Base-by-base conservation (phyloP, 129 eudicot species). In the Flaveria robusta region DNA sequence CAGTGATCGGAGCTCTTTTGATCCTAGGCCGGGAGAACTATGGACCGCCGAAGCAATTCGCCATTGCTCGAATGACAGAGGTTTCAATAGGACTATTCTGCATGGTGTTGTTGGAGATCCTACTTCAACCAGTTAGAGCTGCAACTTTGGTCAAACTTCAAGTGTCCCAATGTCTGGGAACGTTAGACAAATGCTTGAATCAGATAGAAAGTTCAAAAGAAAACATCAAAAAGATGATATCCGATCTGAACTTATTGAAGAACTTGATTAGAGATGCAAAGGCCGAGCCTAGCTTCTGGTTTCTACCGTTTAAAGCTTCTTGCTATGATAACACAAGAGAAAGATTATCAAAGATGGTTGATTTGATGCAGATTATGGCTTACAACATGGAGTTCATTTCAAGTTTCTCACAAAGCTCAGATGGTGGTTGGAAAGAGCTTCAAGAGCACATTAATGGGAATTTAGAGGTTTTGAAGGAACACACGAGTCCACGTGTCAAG, bases 211-310 rank as follows among this genome's bases (percentile, higher is more conserved):
- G 23, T 16, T 22, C 68, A 31, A 29, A 29, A 63, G 22, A 29
- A 29, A 27, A 81, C 68, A 85, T 80, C 54, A 73, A 34, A 41
- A 67, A 46, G 12, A 55, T 92, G 39, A 82, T 69, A 66, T 54
- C 72, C 15, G 89, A 74, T 19, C 72, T 89, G 58, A 13, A 52
- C n/a, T 72, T 62, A 2, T 78, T 92, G 64, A 76, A 83, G 58
- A 80, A 42, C 55, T 47, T 78, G 24, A 80, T 62, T 15, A 72
- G 62, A n/a, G 83, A 87, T 19, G 91, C 97, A 0, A 85, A 76
- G 47, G 43, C 77, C 55, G 97, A 92, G 58, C 97, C 97, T 9
- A 64, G 85, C 68, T 92, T 92, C 79, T 92, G 91, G 87, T 92
- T 84, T 66, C 24, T 77, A 49, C 91, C 93, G 7, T 92, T 92